Base-by-base conservation (phyloP, 1,139 yeast species). In the Pichia sp. region DNA sequence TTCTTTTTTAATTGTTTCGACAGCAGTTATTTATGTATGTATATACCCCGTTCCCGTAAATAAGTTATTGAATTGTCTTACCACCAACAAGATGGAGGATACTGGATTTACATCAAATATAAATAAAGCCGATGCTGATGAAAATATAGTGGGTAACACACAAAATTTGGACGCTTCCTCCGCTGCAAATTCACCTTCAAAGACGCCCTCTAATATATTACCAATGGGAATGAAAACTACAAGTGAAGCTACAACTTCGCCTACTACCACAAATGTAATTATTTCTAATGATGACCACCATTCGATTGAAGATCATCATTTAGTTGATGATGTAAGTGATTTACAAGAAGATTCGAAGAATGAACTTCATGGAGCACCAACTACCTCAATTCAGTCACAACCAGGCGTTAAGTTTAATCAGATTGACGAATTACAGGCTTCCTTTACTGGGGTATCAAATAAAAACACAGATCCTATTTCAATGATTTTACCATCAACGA, bases 391-490 rank as follows among this genome's bases (percentile, higher is more conserved):
- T 9, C 43, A 46, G 35, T 39, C 46, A 7, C 44, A 52, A 2
- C 47, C 55, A 4, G 59, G 58, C 28, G 56, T 58, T 10, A 55
- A 50, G 28, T 53, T 58, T 10, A 47, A 44, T 23, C 66, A 60
- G 35, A 52, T 54, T 4, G 63, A 62, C 16, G 64, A 61, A 42
- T 54, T 69, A 3, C 53, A 65, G 27, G 72, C 72, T 1, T 60
- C 63, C 28, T 67, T 68, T 51, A 62, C 71, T 0, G 67, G 68
- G 4, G 57, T 64, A 42, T 59, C 66, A 27, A 55, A 49, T 45
- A 52, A 44, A 37, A 45, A 49, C 32, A 46, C 48, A 23, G 39
- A 37, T 36, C 39, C 50, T 4, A 34, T 42, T 5, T 37, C 46
- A 31, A 49, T 48, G 46, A 46, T 48, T 23, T 36, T 48, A 28